Conservation (phyloP, 2,329 filamentous ascomycete genomes). For the Fusarium xylarioides region DNA sequence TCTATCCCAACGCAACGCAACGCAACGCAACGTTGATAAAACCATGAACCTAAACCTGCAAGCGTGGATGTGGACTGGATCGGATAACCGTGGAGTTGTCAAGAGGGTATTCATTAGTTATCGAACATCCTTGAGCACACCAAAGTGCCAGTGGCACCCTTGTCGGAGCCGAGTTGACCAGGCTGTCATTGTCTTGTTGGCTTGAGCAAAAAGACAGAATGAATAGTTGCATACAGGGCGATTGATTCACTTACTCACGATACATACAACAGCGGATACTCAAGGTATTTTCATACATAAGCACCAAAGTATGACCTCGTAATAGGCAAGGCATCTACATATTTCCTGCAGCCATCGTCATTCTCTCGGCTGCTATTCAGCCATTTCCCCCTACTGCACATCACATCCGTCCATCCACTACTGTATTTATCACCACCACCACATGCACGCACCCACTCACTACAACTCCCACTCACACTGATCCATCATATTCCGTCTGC, state of each 20-base stretch:
- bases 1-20: background rate
- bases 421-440: slow-evolving; percentile 17
- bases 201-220: background rate
- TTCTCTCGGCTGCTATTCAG: slow-evolving; percentile 9
- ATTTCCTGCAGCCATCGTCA: slow-evolving; percentile 11
- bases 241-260: background rate
- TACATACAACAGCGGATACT: background rate
- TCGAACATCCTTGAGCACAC: slow-evolving; percentile 22
- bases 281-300: slow-evolving; percentile 1
- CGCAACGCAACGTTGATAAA: background rate
- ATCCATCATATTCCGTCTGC: slow-evolving; percentile 22
- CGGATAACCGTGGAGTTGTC: slow-evolving; percentile 25
- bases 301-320: slow-evolving; percentile 8
- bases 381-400: slow-evolving; percentile 4
- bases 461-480: slow-evolving; percentile 5
- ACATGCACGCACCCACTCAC: background rate
- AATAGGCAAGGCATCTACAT: slow-evolving; percentile 4
- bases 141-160: slow-evolving; percentile 6
- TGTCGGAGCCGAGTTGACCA: slow-evolving; percentile 3
- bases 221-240: background rate
- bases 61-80: slow-evolving; percentile 1
- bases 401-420: background rate
- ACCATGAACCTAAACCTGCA: slow-evolving; percentile 5
- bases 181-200: slow-evolving; percentile 15
- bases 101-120: slow-evolving; percentile 22